These are phyloP conservation scores for Aegilops sharonensis DNA, from an alignment of 176 grass and related monocot species.

Conservation along the genomic window DNA sequence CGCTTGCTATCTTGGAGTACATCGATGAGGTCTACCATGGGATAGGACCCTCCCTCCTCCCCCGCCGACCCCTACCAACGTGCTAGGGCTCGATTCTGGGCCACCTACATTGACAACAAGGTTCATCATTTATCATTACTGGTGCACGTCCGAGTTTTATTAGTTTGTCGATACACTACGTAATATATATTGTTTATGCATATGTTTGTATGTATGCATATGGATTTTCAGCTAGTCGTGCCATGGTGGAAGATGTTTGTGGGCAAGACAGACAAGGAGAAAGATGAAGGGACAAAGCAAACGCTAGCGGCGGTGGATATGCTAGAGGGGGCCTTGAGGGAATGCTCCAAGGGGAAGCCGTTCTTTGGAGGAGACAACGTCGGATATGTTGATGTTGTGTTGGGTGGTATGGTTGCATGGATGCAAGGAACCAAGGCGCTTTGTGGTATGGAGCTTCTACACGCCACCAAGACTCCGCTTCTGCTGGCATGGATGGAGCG, in stretches of 20 bases:
- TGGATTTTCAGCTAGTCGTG: not conserved
- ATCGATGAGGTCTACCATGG: not conserved
- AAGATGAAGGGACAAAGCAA: not conserved
- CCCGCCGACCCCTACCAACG: not conserved
- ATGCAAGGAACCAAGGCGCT: not conserved
- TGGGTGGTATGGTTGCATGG: not conserved
- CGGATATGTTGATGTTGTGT: conserved; percentile 33
- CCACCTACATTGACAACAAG: not conserved
- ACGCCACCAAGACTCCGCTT: conserved; percentile 13
- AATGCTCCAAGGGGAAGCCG: not conserved
- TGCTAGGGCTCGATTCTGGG: not conserved
- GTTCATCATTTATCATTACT: not conserved
- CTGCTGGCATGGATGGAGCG: not conserved
- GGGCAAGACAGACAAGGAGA: not conserved
- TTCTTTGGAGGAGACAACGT: not conserved
- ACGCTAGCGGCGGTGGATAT: not conserved
- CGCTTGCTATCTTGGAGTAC: not conserved
- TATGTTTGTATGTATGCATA: not conserved
- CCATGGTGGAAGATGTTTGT: not conserved
- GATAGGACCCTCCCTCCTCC: not conserved
- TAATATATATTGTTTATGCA: no score
- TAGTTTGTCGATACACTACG: no score
- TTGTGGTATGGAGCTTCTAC: not conserved
- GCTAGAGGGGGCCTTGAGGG: not conserved
- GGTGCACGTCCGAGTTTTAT: no score